These are phyloP conservation scores for Glycine tomentella DNA, from an alignment of 306 rosid species.

Conservation along the genomic window DNA sequence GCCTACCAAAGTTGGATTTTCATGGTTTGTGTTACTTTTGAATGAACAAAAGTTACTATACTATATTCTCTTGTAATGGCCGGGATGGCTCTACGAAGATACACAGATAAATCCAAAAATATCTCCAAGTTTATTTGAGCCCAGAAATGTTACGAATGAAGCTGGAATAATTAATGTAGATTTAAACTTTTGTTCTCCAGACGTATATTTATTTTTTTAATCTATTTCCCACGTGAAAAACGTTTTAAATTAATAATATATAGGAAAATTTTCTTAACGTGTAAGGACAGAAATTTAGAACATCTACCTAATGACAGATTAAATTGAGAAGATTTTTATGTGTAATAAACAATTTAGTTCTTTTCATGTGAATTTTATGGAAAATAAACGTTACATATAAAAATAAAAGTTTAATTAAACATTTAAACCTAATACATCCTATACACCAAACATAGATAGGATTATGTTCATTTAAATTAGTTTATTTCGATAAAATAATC, in stretches of 20 bases:
- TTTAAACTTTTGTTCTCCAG: not conserved
- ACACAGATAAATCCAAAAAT: slow-evolving; percentile 5
- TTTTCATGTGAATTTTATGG: not conserved
- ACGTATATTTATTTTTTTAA: not conserved
- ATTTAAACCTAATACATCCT: not conserved
- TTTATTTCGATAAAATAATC: not conserved
- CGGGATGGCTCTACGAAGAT: not conserved
- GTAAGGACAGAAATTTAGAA: not conserved
- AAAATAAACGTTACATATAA: not conserved
- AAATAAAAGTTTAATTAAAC: not conserved
- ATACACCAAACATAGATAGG: not conserved
- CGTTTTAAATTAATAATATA: not conserved
- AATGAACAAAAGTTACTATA: not conserved
- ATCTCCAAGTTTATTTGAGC: not conserved
- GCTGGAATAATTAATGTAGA: not conserved
- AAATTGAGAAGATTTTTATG: not conserved
- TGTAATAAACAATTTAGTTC: not conserved
- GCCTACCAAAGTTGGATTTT: slow-evolving; percentile 25
- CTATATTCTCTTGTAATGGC: not conserved
- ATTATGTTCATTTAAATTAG: not conserved
- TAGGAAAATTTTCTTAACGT: not conserved
- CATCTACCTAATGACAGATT: not conserved
- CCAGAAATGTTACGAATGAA: not conserved
- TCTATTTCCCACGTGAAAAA: not conserved
- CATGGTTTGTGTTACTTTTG: slow-evolving; percentile 9